Base-by-base conservation (phyloP, 176 grass and related monocot genomes). In the Paspalum vaginatum region DNA sequence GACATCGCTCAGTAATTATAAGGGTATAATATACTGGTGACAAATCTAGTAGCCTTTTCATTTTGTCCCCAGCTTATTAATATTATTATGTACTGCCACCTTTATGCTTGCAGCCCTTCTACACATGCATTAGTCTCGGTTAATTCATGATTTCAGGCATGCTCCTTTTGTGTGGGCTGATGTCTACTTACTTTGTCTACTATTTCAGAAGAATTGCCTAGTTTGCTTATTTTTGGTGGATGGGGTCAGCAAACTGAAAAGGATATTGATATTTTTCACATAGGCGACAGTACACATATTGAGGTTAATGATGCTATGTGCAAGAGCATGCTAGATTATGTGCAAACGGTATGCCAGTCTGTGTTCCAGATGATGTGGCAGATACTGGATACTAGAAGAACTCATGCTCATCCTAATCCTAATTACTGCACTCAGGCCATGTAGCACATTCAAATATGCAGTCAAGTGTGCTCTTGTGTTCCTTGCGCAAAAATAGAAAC, bases 121-220 rank as follows among this genome's bases (percentile, higher is more conserved):
- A 25, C n/a, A 9, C 21, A 5, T 20, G 6, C 58, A 46, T 8
- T 47, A 1, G 60, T 10, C 1, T 11, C 11, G 11, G 18, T 44
- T 41, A 17, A 46, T 76, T 22, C 25, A 47, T 60, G 53, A 11
- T 58, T 37, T 49, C 24, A 37, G 7, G 3, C 71, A 5, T 39
- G 8, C 24, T 0, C 17, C 22, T 37, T 54, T 48, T 17, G 9
- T 58, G 49, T 26, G 41, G 18, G 5, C 18, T 40, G 55, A 12
- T 67, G 9, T 46, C 15, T 65, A 55, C 58, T 11, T 71, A 14
- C 11, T 88, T 74, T 8, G 41, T 79, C 8, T 72, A 38, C 11
- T 44, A 41, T 74, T 2, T 57, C 8, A 5, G 12, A 51, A 27
- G n/a, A 18, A 17, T 32, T 9, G n/a, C 70, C 4, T 11, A 18